A percentile compares a stretch with the other conserved stretches of the same genome.
phyloP scores from a whole-genome alignment of 257 asterid genomes.

The Ehretia macrophylla region DNA sequence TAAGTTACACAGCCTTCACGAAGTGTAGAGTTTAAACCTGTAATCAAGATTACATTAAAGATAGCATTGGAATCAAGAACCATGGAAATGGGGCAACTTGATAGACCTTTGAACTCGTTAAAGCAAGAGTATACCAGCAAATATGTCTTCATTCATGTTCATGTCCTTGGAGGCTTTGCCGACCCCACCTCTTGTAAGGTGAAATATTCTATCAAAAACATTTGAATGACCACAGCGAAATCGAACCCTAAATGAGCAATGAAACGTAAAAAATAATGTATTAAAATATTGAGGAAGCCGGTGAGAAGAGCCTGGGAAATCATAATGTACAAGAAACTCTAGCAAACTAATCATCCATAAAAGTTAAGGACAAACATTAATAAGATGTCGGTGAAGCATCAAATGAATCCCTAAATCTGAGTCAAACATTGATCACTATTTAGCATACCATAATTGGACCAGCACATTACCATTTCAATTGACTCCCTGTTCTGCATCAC shows the following conservation, averaged over 20 bases:
- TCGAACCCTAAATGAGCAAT: slow-evolving; percentile 67
- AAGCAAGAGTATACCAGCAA: slow-evolving; percentile 63
- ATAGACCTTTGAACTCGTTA: not conserved
- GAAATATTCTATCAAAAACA: slow-evolving; percentile 92
- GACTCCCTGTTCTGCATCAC: too few relatives aligned
- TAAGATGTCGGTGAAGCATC: too few relatives aligned
- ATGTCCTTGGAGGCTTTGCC: slow-evolving; percentile 94
- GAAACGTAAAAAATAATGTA: not conserved
- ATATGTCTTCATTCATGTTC: slow-evolving; percentile 91
- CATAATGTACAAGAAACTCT: not conserved
- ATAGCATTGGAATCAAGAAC: not conserved
- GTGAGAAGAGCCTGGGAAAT: slow-evolving; percentile 8
- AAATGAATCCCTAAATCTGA: too few relatives aligned
- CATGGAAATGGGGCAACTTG: not conserved
- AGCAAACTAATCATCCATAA: too few relatives aligned
- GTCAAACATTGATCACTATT: too few relatives aligned
- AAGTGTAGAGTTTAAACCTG: slow-evolving; percentile 95
- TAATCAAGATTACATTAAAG: slow-evolving; percentile 5
- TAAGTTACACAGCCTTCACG: slow-evolving; percentile 98
- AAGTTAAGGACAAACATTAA: too few relatives aligned
- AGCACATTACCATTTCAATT: too few relatives aligned
- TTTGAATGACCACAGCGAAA: slow-evolving; percentile 98
- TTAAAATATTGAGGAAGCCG: too few relatives aligned
- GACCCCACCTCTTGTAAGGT: slow-evolving; percentile 96
- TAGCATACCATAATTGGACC: too few relatives aligned